Evolutionary conservation across 1,284 basidiomycete species (phyloP).

Genomic region (Sparassis latifolia): DNA sequence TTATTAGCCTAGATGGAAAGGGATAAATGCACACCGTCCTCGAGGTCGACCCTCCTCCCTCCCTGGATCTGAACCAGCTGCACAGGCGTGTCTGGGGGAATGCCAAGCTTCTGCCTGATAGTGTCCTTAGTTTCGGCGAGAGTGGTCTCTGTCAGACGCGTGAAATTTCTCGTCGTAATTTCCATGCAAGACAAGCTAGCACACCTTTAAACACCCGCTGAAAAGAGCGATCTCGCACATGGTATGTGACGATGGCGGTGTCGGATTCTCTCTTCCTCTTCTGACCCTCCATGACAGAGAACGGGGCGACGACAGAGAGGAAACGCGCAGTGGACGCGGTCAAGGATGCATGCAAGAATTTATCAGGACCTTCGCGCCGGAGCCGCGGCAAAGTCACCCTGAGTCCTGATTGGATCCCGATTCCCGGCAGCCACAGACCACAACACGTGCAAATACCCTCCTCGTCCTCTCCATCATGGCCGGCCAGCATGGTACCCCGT

Average conservation of each 20-base stretch:
- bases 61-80: conserved; percentile 50
- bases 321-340: neutral
- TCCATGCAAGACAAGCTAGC: neutral
- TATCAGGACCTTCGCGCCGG: neutral
- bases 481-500: conserved; percentile 23
- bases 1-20: too few species aligned
- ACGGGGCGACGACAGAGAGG: neutral
- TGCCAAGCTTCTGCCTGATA: conserved; percentile 53
- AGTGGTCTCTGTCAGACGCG: conserved; percentile 38
- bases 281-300: conserved; percentile 29
- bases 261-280: conserved; percentile 33
- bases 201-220: conserved; percentile 25
- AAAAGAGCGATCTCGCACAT: conserved; percentile 21
- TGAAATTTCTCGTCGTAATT: neutral
- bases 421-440: conserved; percentile 6
- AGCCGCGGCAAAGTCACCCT: neutral
- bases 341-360: conserved; percentile 2
- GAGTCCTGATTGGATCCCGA: neutral
- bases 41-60: conserved; percentile 53
- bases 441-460: conserved; percentile 14
- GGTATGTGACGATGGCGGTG: conserved; percentile 21
- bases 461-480: conserved; percentile 27
- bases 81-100: conserved; percentile 35
- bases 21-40: conserved; percentile 50
- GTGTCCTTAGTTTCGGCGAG: conserved; percentile 51